Conservation (phyloP, 2,329 filamentous ascomycete genomes). For the Parascedosporium putredinis region DNA sequence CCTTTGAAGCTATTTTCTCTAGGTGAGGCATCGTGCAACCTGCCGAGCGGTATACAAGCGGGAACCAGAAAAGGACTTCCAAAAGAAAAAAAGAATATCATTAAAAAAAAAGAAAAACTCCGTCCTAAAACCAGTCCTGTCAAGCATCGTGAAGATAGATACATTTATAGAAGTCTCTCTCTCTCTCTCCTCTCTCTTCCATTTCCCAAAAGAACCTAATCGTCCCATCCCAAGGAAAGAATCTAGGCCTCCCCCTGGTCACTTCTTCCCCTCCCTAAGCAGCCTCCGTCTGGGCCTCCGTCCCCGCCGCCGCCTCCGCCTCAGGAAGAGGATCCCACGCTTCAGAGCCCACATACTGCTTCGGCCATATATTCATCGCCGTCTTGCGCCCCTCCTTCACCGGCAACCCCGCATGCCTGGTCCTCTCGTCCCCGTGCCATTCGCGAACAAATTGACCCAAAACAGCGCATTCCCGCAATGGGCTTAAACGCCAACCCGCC, state of each 20-base stretch:
- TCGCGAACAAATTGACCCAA: slow-evolving; percentile 32
- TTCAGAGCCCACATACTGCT: slow-evolving; percentile 2
- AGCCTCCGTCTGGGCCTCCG: background rate
- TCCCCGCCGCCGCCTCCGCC: background rate
- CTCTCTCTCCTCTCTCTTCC: too few species aligned
- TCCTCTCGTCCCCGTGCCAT: slow-evolving; percentile 30
- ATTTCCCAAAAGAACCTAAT: too few species aligned
- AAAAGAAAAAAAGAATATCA: too few species aligned
- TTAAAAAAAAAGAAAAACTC: too few species aligned
- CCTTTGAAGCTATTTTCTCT: too few species aligned
- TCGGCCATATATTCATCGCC: slow-evolving; percentile 34
- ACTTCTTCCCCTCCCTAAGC: background rate
- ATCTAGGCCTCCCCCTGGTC: background rate
- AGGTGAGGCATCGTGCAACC: too few species aligned
- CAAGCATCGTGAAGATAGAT: too few species aligned
- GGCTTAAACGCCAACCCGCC: slow-evolving; percentile 31
- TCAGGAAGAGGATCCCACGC: slow-evolving; percentile 3
- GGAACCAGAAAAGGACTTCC: too few species aligned
- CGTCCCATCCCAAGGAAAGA: too few species aligned
- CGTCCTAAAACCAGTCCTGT: too few species aligned
- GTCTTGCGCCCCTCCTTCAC: slow-evolving; percentile 30
- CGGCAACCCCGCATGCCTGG: slow-evolving; percentile 31
- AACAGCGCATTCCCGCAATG: slow-evolving; percentile 31
- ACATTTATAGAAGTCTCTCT: too few species aligned
- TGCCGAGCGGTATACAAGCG: too few species aligned